Base-by-base conservation (phyloP, 2,329 filamentous ascomycete species). In the Aureobasidium sp. region DNA sequence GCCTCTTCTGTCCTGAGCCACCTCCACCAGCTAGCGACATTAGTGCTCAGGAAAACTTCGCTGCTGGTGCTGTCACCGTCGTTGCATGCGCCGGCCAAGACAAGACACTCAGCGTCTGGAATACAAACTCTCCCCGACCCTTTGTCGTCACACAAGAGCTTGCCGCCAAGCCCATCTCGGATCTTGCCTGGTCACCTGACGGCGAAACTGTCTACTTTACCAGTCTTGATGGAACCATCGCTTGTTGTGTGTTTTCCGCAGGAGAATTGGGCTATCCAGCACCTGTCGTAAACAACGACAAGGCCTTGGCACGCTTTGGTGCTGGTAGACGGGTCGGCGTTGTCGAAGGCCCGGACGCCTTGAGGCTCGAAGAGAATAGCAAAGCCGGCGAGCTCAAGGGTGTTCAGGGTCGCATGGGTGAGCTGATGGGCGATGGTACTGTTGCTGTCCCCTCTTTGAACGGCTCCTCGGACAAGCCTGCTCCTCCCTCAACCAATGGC, bases 21-120 rank as follows among this genome's bases (percentile, higher is more conserved):
- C 75, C 77, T 12, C 80, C 77, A 9, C 80, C 79, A 2, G 71
- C 81, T 60, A 73, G 78, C 56, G 79, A 82, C 67, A 67, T 70
- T 1, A 76, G 79, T 61, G 75, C 78, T 12, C 75, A 76, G 47
- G 75, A 74, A 24, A 73, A 77, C 66, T 33, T 49, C 14, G 40
- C 58, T 40, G 68, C 70, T n/a, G 68, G 66, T 70, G 69, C 81
- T 85, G 91, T 97, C 3, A 97, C 93, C 0, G 93, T 99, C 0
- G 95, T 99, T 68, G 94, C 95, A 9, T 97, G 93, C 65, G 94
- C 93, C 6, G 95, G 94, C 3, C 94, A 96, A 70, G 94, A 99
- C 73, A 97, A 97, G 75, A 94, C 92, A 2, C 76, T 99, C 45
- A 97, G 91, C 70, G 88, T 99, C 40, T 99, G 94, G 94, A 97